Base-by-base conservation (phyloP, 768 basidiomycete genomes). In the Podaxis mareebaensis region DNA sequence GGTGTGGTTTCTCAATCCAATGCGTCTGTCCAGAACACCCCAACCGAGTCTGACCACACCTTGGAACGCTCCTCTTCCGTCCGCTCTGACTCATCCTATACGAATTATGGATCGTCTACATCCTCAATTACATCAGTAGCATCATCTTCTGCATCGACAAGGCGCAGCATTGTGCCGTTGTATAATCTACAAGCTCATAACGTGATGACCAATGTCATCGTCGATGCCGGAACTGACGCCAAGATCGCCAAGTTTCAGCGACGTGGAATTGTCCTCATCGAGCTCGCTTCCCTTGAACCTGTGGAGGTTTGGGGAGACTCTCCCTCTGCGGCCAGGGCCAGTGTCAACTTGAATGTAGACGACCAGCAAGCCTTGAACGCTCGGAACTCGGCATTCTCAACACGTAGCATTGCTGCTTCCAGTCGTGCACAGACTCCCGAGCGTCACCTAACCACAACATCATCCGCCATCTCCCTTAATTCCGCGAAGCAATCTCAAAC, bases 101-200 rank as follows among this genome's bases (percentile, higher is more conserved):
- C 72, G 15, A 71, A 67, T 46, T 77, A 78, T 69, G 74, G 73
- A 62, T 77, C 75, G 7, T 79, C 78, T 22, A 79, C 77, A 3
- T 69, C 77, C 2, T 79, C 78, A 24, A 75, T 80, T 65, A 65
- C 78, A 12, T 79, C 79, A 28, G 68, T 76, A 20, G 66, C 73
- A 10, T 77, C 78, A 33, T 65, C 67, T 20, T 67, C 69, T 33
- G 60, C 67, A 26, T 67, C 71, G 13, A 65, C 67, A 28, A 69
- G 90, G n/a, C 83, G 91, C 63, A 87, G 84, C 72, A 94, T 95
- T 70, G 87, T 94, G 61, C 92, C 93, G 0, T 78, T 95, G 2
- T 93, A 95, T 75, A 95, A 94, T 70, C 82, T 96, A 22, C 89
- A 91, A 64, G 92, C 92, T 0, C 93, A 96, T 73, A 90, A 92